Evolutionary conservation across 2,329 filamentous ascomycete species (phyloP).

Genomic region (Cryphonectria radicalis): DNA sequence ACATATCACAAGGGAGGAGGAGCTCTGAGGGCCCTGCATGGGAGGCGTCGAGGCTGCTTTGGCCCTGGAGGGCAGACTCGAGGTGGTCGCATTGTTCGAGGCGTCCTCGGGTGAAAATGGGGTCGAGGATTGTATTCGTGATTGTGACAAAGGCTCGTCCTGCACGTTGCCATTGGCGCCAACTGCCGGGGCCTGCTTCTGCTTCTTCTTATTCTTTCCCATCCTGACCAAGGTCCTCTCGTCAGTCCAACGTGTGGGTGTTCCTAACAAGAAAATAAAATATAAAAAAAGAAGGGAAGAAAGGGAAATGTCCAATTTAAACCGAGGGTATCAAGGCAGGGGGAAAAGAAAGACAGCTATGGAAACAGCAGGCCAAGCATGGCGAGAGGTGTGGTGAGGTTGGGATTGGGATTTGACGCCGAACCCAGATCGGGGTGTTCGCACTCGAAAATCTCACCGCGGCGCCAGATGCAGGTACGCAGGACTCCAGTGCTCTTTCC

Average conservation of each 20-base stretch:
- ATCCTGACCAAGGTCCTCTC: constrained; percentile 36
- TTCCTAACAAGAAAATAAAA: not conserved
- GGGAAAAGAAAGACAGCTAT: not conserved
- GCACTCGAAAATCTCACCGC: constrained; percentile 16
- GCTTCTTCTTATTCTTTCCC: constrained; percentile 54
- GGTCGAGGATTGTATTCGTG: not conserved
- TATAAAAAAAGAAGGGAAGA: not conserved
- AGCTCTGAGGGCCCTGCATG: constrained; percentile 38
- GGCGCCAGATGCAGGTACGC: not conserved
- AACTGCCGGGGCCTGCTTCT: constrained; percentile 33
- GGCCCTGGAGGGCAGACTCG: constrained; percentile 24
- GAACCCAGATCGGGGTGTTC: constrained; percentile 17
- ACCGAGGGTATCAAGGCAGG: not conserved
- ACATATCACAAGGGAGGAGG: constrained; percentile 62
- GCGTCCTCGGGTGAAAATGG: not conserved
- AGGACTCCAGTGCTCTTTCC: not conserved
- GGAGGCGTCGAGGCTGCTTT: constrained; percentile 32
- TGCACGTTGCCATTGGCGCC: constrained; percentile 36
- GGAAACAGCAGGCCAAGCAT: not conserved
- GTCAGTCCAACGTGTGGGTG: too few species aligned
- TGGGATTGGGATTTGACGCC: not conserved
- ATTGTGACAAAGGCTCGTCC: not conserved
- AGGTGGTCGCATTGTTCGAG: not conserved
- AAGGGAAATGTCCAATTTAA: not conserved
- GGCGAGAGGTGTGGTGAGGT: not conserved